Percentiles rank a stretch among this genome's conserved stretches.
Evolutionary conservation across 2,329 filamentous ascomycete genomes (phyloP).

Genomic region (Claviceps cyperi): DNA sequence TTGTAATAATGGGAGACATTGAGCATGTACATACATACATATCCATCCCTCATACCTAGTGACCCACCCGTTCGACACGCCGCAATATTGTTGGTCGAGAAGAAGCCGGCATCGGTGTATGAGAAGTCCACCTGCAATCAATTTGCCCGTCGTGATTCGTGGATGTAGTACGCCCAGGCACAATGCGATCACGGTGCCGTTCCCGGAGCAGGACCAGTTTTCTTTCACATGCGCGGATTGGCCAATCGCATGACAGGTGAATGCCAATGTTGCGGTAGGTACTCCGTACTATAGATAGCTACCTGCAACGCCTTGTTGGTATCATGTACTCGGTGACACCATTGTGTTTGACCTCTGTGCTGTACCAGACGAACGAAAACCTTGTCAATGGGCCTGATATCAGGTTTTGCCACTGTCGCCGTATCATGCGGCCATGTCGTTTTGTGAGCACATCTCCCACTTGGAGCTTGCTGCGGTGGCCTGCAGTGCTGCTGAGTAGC

Average conservation of each 20-base stretch:
- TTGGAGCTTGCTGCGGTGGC: too few relatives aligned
- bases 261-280: slow-evolving; percentile 29
- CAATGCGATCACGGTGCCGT: slow-evolving; percentile 42
- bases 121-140: too few relatives aligned
- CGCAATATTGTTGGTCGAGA: too few relatives aligned
- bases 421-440: slow-evolving; percentile 29
- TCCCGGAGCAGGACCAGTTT: slow-evolving; percentile 38
- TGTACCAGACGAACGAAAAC: slow-evolving; percentile 25
- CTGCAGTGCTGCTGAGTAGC: too few relatives aligned
- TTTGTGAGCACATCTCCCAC: too few relatives aligned
- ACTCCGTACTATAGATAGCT: slow-evolving; percentile 41
- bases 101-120: too few relatives aligned
- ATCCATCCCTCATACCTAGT: too few relatives aligned
- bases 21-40: too few relatives aligned
- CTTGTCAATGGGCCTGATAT: slow-evolving; percentile 31
- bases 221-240: slow-evolving; percentile 32
- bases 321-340: not conserved
- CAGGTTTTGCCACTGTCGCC: slow-evolving; percentile 20
- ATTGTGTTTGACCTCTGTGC: slow-evolving; percentile 11
- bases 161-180: slow-evolving; percentile 43
- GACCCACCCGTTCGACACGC: too few relatives aligned
- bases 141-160: slow-evolving; percentile 28
- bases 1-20: too few relatives aligned
- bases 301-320: slow-evolving; percentile 16
- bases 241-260: slow-evolving; percentile 6